These are phyloP conservation scores for Solanum pennellii DNA, from an alignment of 257 asterid species.

Conservation along the genomic window DNA sequence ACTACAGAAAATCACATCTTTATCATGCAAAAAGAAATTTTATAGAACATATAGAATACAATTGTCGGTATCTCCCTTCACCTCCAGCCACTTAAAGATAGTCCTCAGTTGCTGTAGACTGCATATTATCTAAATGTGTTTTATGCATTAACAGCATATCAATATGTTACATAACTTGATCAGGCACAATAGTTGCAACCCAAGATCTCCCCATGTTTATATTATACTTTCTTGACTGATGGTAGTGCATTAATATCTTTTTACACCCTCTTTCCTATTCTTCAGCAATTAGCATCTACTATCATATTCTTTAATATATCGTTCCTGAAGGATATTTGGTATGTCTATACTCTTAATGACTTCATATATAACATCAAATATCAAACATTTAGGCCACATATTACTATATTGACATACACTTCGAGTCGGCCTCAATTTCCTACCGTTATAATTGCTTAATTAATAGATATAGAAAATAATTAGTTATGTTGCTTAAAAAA, in stretches of 20 bases:
- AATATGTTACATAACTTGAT: not conserved
- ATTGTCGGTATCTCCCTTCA: not conserved
- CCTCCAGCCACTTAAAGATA: not conserved
- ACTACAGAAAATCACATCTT: not conserved
- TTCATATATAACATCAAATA: not conserved
- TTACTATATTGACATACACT: not conserved
- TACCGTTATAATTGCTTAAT: not conserved
- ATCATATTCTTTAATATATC: not conserved
- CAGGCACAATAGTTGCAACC: not conserved
- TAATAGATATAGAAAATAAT: not conserved
- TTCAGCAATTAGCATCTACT: not conserved
- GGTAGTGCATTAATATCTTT: not conserved
- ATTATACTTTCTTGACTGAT: not conserved
- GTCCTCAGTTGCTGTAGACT: not conserved
- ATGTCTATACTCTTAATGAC: not conserved
- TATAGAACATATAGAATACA: not conserved
- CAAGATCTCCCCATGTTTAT: not conserved
- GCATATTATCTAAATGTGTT: not conserved
- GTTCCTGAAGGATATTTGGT: not conserved
- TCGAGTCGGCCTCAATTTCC: not conserved
- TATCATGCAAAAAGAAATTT: not conserved
- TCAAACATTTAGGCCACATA: not conserved
- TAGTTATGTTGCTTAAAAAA: not conserved
- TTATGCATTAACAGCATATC: not conserved
- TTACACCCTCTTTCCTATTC: not conserved